phyloP scores from a whole-genome alignment of 345 rosid species.

The Aegle marmelos region DNA sequence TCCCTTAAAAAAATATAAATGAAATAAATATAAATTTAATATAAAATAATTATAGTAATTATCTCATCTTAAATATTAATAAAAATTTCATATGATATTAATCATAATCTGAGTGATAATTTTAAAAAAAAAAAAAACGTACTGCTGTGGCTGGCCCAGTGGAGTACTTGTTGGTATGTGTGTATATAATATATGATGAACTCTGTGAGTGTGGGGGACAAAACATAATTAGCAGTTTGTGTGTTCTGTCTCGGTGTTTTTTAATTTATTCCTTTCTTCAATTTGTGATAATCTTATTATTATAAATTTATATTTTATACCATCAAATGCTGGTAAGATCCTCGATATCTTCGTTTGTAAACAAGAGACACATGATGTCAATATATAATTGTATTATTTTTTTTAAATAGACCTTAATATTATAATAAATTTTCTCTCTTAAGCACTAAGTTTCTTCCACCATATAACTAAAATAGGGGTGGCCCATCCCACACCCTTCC shows the following conservation, averaged over 20 bases:
- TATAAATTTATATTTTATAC: too few species aligned
- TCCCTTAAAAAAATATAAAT: too few species aligned
- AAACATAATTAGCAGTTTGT: background rate
- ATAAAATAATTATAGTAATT: too few species aligned
- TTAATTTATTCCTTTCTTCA: background rate
- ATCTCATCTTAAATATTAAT: too few species aligned
- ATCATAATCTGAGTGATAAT: too few species aligned
- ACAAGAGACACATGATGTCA: background rate
- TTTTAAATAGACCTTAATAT: too few species aligned
- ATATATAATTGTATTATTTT: background rate
- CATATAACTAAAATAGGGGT: background rate
- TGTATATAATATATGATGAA: background rate
- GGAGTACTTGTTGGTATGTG: background rate
- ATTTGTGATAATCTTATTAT: background rate
- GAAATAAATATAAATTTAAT: too few species aligned
- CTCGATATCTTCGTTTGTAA: background rate
- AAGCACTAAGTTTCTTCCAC: background rate
- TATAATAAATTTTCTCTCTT: background rate
- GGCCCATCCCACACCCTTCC: background rate
- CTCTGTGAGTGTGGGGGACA: background rate
- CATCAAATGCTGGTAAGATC: background rate
- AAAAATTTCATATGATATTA: too few species aligned
- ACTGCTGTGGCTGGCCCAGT: background rate
- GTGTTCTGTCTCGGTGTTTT: background rate
- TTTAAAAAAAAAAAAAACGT: too few species aligned